A percentile compares a stretch with the other conserved stretches of the same genome.
Evolutionary conservation across 495 filamentous ascomycete genomes (phyloP).

Genomic region (Halenospora varia): DNA sequence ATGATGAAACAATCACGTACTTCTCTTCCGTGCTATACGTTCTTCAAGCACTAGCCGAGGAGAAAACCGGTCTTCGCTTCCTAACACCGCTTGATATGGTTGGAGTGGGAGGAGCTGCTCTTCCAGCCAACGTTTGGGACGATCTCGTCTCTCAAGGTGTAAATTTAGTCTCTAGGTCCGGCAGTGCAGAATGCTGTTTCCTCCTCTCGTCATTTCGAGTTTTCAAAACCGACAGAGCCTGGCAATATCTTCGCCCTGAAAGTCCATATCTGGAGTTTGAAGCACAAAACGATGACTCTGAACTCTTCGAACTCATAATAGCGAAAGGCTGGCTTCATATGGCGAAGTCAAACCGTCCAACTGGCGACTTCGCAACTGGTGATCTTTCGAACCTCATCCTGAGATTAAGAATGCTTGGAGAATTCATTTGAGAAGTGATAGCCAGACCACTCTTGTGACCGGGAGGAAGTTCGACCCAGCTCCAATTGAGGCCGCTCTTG

Average conservation of each 20-base stretch:
- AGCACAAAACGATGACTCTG: constrained; percentile 38
- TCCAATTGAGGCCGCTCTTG: constrained; percentile 49
- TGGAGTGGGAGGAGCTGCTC: constrained; percentile 53
- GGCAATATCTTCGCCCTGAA: constrained; percentile 56
- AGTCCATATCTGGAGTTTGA: constrained; percentile 46
- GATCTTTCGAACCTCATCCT: constrained; percentile 58
- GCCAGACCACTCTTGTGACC: constrained; percentile 57
- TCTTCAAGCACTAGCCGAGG: constrained; percentile 41
- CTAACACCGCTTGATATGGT: constrained; percentile 49
- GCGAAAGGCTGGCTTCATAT: constrained; percentile 59
- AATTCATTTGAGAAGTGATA: constrained; percentile 56
- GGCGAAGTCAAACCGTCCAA: constrained; percentile 52
- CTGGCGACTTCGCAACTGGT: constrained; percentile 52
- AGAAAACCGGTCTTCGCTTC: constrained; percentile 29
- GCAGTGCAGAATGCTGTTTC: constrained; percentile 57
- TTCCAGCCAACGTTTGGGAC: constrained; percentile 43
- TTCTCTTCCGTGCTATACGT: constrained; percentile 58
- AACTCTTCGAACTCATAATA: constrained; percentile 54
- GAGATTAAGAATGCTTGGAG: constrained; percentile 48
- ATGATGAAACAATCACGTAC: constrained; percentile 33
- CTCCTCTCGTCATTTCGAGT: constrained; percentile 46
- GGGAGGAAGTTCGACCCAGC: constrained; percentile 68
- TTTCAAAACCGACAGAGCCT: constrained; percentile 52
- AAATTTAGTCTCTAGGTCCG: constrained; percentile 50
- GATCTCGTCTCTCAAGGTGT: constrained; percentile 40